Evolutionary conservation across 2,329 filamentous ascomycete species (phyloP).

Genomic region (Dactylellina cionopaga): DNA sequence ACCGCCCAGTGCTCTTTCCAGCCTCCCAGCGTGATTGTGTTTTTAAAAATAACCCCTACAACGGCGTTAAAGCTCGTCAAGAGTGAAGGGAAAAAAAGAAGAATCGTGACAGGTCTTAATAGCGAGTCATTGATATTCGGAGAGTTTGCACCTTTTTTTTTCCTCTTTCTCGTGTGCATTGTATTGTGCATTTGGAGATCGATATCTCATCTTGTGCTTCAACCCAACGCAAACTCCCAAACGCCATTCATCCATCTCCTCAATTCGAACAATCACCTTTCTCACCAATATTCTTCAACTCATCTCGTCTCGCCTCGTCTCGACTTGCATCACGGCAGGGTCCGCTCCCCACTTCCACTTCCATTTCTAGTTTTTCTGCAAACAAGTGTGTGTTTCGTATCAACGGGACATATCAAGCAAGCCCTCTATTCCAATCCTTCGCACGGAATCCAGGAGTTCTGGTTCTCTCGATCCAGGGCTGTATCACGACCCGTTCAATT

Average conservation of each 20-base stretch:
- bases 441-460: slow-evolving; percentile 18
- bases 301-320: not conserved
- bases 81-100: not conserved
- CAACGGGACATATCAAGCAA: too few species aligned
- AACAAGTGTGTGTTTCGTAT: too few species aligned
- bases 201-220: not conserved
- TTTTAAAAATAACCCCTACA: slow-evolving; percentile 27
- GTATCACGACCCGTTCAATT: slow-evolving; percentile 30
- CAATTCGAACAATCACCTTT: not conserved
- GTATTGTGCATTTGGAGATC: slow-evolving; percentile 5
- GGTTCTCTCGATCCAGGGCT: not conserved
- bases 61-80: slow-evolving; percentile 19
- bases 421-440: not conserved
- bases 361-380: too few species aligned
- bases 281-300: not conserved
- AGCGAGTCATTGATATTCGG: slow-evolving; percentile 2
- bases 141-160: not conserved
- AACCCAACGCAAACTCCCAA: not conserved
- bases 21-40: slow-evolving; percentile 4
- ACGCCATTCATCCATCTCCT: not conserved
- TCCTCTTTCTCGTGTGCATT: not conserved
- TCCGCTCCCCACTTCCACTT: too few species aligned
- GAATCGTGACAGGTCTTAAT: slow-evolving; percentile 8
- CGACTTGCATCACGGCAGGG: not conserved
- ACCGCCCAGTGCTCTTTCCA: slow-evolving; percentile 23